Evolutionary conservation across 169 alveolate species (phyloP), one percentile per base, ranked within the genome.

Genomic region (Eimeria sp.): DNA sequence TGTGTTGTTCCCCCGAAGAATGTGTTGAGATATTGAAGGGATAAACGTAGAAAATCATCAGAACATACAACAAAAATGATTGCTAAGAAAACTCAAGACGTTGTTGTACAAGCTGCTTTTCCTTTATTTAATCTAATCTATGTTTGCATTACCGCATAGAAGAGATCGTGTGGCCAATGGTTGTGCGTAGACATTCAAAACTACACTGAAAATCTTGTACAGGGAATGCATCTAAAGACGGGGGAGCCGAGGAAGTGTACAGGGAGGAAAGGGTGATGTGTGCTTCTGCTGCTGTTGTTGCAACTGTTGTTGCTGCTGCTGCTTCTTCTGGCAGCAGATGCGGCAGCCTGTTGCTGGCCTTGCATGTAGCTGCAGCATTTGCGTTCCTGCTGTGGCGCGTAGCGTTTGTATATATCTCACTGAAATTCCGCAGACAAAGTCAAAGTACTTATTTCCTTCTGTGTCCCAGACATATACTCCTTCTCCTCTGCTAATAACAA

Each of bases 391-490:
- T 65, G 75, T 40, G 6, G 86, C 6, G 34, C 7, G 30, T 34
- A 20, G 1, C 27, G 6, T n/a, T 72, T 10, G 89, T 4, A 43
- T 75, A 6, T 3, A 47, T 18, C 95, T 89, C 16, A 97, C 98
- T 6, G 98, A 96, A 65, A 96, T 95, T 10, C 99, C 99, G 22
- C 99, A 97, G 57, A 98, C 97, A 95, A 99, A 99, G 95, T 99
- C 99, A 67, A 96, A 97, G 96, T 99, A 99, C 83, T 97, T 95
- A 30, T 97, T 98, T 30, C 99, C 99, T 73, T 98, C 99, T 67
- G 95, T 95, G 82, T 98, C 99, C 97, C 97, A 97, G 16, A 98
- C 97, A 96, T 96, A 96, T 22, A 91, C 86, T 16, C 97, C 98
- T 84, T 97, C 93, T 3, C 99, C 99, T 72, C 97, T 95, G 20